Evolutionary conservation across 768 basidiomycete genomes (phyloP).

Genomic region (Agrocybe praecox): DNA sequence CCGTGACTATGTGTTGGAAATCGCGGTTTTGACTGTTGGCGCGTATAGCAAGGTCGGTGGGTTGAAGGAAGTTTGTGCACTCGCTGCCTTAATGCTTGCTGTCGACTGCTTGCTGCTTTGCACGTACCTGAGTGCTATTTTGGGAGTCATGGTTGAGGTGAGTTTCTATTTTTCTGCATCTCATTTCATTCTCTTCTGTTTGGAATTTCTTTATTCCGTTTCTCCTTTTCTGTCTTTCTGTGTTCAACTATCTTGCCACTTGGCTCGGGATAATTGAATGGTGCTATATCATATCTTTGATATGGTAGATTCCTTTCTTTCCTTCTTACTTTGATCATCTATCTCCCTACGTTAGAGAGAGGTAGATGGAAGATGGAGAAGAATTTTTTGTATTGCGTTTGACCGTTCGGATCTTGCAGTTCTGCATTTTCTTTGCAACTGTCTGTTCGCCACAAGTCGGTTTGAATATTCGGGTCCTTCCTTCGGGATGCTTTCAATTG

Average conservation of each 20-base stretch:
- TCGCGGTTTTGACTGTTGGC: conserved; percentile 86
- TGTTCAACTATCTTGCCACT: neutral
- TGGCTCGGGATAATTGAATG: neutral
- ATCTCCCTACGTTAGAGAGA: too few species aligned
- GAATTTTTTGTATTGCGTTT: too few species aligned
- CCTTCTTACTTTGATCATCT: too few species aligned
- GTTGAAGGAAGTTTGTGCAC: conserved; percentile 90
- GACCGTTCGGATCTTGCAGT: too few species aligned
- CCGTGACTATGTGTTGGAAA: conserved; percentile 91
- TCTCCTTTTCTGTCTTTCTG: neutral
- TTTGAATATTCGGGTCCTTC: neutral
- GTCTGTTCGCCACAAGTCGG: neutral
- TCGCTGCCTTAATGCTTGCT: conserved; percentile 85
- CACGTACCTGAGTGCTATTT: conserved; percentile 86
- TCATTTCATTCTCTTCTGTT: conserved; percentile 2
- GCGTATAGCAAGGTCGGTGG: conserved; percentile 88
- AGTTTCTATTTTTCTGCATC: conserved; percentile 16
- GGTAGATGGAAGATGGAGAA: too few species aligned
- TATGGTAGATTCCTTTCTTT: too few species aligned
- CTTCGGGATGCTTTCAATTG: neutral
- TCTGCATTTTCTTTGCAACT: neutral
- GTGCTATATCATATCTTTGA: too few species aligned
- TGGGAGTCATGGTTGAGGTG: conserved; percentile 97
- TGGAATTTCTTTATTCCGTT: neutral
- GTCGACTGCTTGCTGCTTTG: conserved; percentile 89